Base-by-base conservation (phyloP, 805 yeast species). In the Wickerhamomyces sydowiorum region DNA sequence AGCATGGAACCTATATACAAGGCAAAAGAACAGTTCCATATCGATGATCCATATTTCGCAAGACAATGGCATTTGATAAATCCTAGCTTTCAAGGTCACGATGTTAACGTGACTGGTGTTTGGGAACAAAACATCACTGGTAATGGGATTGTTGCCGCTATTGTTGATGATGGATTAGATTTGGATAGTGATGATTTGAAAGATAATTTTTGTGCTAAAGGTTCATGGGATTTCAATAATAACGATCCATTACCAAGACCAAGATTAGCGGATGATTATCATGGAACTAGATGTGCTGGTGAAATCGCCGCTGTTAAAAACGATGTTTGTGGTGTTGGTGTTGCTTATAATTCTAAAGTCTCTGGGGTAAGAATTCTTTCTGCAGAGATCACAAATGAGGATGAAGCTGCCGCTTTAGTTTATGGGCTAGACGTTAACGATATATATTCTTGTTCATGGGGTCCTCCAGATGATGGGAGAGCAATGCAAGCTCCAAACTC, bases 401-500 rank as follows among this genome's bases (percentile, higher is more conserved):
- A 90, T 48, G 99, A 93, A 62, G 98, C 98, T 0, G 78, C 85
- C 2, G 85, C 98, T 1, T 68, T 93, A 71, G 72, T 86, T 29
- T 84, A 86, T 62, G 90, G 80, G 0, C 66, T 85, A 48, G 90
- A 87, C 47, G 75, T 78, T 22, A 93, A 93, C 62, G 96, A 93
- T 61, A 93, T 93, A 31, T 93, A 89, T 60, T 86, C 96, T 3
- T 93, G 99, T 62, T 88, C 96, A 4, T 93, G 99, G 99, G 99
- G 99, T 7, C 99, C 99, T 2, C 76, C 88, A 3, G 99, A 93
- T 61, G 86, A 91, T 60, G 99, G 99, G 0, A 71, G 62, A 43
- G 76, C 95, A 1, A 77, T 93, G 73, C 89, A 86, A 40, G 93
- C 78, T 4, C 99, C 99, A 1, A 86, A 86, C 20, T 60, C 67